Conservation (phyloP, 73 alveolate species). For the Symbiodinium pilosum region DNA sequence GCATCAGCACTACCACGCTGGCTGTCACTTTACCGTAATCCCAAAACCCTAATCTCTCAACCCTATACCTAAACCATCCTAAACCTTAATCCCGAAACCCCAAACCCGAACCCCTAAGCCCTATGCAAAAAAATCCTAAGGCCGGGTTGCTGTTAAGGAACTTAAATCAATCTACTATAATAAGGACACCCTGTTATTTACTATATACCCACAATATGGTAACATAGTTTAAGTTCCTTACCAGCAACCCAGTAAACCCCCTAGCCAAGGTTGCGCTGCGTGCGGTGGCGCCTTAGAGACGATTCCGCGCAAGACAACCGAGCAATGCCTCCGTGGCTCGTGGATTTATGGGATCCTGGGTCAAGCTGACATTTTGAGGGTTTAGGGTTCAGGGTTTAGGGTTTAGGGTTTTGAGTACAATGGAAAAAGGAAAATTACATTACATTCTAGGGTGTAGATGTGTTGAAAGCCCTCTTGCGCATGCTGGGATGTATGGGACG, state of each 20-base stretch:
- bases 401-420: not conserved
- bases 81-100: not conserved
- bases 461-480: too few relatives aligned
- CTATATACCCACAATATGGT: too few relatives aligned
- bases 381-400: not conserved
- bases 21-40: too few relatives aligned
- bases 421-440: too few relatives aligned
- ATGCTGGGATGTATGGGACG: too few relatives aligned
- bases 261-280: not conserved
- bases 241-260: not conserved
- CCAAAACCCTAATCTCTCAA: not conserved
- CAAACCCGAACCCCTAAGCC: not conserved
- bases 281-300: not conserved
- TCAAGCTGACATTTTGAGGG: not conserved
- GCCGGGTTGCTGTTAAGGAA: not conserved
- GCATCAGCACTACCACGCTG: too few relatives aligned
- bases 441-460: too few relatives aligned
- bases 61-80: not conserved
- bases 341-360: not conserved
- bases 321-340: not conserved
- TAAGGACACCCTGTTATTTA: too few relatives aligned
- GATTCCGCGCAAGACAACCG: conserved; percentile 6
- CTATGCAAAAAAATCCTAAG: not conserved
- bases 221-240: too few relatives aligned
- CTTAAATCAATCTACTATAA: too few relatives aligned